Conservation (phyloP, 2,329 filamentous ascomycete species). For the Aspergillus chevalieri region DNA sequence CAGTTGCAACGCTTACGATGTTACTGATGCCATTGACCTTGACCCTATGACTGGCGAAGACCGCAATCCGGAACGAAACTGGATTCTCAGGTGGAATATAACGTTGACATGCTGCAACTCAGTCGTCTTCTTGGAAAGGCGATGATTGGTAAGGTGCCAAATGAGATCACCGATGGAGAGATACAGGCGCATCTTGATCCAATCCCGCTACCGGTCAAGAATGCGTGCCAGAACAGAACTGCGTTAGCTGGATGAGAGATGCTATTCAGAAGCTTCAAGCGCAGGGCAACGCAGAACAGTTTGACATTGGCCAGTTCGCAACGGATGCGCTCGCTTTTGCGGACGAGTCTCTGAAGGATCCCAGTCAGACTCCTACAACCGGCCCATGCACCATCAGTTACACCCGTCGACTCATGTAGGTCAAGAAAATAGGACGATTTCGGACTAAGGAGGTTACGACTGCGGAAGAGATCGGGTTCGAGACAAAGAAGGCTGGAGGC, state of each 20-base stretch:
- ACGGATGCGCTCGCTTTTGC: not conserved
- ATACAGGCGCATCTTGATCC: not conserved
- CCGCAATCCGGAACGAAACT: slow-evolving; percentile 6
- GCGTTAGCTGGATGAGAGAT: slow-evolving; percentile 7
- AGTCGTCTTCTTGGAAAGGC: slow-evolving; percentile 7
- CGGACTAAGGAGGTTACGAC: too few species aligned
- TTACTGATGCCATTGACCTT: slow-evolving; percentile 5
- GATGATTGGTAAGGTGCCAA: slow-evolving; percentile 10
- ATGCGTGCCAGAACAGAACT: slow-evolving; percentile 1
- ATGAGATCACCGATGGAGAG: not conserved
- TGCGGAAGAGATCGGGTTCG: too few species aligned
- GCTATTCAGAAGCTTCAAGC: slow-evolving; percentile 2
- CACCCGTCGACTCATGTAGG: not conserved
- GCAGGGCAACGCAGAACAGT: not conserved
- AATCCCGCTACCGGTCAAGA: slow-evolving; percentile 4
- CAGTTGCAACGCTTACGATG: slow-evolving; percentile 9
- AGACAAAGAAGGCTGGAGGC: too few species aligned
- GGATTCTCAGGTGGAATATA: slow-evolving; percentile 5
- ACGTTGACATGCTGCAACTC: slow-evolving; percentile 1
- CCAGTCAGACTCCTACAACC: not conserved
- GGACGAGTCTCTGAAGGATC: not conserved
- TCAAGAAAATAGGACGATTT: too few species aligned
- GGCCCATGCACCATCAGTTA: not conserved
- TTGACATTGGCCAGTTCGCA: slow-evolving; percentile 4
- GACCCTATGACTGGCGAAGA: slow-evolving; percentile 1